A percentile compares a stretch with the other conserved stretches of the same genome.
Evolutionary conservation across 495 filamentous ascomycete genomes (phyloP).

Genomic region (Bryoglossum gracile): DNA sequence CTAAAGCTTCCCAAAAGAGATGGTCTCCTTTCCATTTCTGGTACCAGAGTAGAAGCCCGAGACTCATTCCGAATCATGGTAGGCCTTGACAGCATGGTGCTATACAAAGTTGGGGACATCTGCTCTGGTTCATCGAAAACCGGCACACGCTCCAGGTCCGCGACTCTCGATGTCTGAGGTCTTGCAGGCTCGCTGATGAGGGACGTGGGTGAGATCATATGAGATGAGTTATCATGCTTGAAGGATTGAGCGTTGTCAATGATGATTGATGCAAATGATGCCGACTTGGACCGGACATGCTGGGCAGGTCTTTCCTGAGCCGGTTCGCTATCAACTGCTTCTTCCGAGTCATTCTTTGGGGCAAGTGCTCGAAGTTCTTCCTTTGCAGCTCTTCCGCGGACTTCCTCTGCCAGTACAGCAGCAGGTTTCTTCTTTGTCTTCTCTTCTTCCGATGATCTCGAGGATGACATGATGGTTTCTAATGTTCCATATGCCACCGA

Average conservation of each 20-base stretch:
- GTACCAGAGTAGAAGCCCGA: constrained; percentile 15
- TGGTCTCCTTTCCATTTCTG: constrained; percentile 4
- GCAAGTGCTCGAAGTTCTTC: constrained; percentile 19
- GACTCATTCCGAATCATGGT: constrained; percentile 20
- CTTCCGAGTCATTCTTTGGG: constrained; percentile 11
- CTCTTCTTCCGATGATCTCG: constrained; percentile 48
- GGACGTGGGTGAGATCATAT: constrained; percentile 25
- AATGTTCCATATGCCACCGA: constrained; percentile 45
- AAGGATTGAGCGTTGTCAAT: constrained; percentile 31
- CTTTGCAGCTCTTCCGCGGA: constrained; percentile 36
- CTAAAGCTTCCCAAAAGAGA: constrained; percentile 20
- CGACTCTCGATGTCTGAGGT: constrained; percentile 35
- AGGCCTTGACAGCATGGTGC: constrained; percentile 14
- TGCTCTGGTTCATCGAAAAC: constrained; percentile 1
- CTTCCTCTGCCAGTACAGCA: constrained; percentile 40
- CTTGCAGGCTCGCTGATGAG: constrained; percentile 39
- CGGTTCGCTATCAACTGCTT: constrained; percentile 13
- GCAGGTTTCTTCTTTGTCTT: constrained; percentile 42
- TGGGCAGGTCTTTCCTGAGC: constrained; percentile 18
- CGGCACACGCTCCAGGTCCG: constrained; percentile 15
- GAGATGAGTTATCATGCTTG: constrained; percentile 8
- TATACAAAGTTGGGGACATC: constrained; percentile 11
- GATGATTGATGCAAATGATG: constrained; percentile 40
- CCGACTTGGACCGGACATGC: constrained; percentile 34
- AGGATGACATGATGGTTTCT: constrained; percentile 51